Evolutionary conservation across 345 rosid species (phyloP).

Genomic region (Erucastrum elatum): DNA sequence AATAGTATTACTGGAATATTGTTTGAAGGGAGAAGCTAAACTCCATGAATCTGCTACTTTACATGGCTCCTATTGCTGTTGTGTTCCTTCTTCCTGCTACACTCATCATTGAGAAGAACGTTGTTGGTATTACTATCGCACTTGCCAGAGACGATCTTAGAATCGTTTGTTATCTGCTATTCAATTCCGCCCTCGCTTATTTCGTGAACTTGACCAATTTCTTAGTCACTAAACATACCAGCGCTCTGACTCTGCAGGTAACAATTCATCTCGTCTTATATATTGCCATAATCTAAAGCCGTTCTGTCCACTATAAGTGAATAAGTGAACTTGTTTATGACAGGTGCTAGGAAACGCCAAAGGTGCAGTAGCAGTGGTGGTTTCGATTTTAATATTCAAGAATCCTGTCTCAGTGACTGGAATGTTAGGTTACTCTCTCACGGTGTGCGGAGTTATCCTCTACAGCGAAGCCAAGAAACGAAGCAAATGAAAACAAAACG

Average conservation of each 20-base stretch:
- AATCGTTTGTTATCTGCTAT: conserved; percentile 52
- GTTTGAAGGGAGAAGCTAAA: conserved; percentile 56
- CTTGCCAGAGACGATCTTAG: conserved; percentile 54
- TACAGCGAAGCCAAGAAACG: conserved; percentile 59
- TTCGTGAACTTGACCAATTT: conserved; percentile 61
- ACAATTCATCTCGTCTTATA: background rate
- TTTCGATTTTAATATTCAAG: conserved; percentile 54
- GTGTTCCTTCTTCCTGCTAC: conserved; percentile 54
- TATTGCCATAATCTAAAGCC: background rate
- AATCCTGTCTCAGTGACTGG: conserved; percentile 59
- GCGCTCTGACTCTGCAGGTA: conserved; percentile 63
- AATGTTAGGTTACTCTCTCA: conserved; percentile 59
- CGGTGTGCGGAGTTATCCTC: conserved; percentile 53
- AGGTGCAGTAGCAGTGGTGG: conserved; percentile 13
- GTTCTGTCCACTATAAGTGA: conserved; percentile 1
- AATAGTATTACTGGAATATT: background rate
- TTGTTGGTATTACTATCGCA: conserved; percentile 40
- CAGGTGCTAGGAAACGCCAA: conserved; percentile 70
- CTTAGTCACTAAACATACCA: conserved; percentile 59
- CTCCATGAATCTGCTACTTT: conserved; percentile 58
- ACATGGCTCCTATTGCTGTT: conserved; percentile 63
- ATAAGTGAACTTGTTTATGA: background rate
- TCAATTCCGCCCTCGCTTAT: conserved; percentile 55
- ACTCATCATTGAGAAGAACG: conserved; percentile 53
- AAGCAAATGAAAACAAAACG: conserved; percentile 42